These are phyloP conservation scores for Rhytidhysteron rufulum DNA, from an alignment of 2,329 filamentous ascomycete species.

Conservation along the genomic window DNA sequence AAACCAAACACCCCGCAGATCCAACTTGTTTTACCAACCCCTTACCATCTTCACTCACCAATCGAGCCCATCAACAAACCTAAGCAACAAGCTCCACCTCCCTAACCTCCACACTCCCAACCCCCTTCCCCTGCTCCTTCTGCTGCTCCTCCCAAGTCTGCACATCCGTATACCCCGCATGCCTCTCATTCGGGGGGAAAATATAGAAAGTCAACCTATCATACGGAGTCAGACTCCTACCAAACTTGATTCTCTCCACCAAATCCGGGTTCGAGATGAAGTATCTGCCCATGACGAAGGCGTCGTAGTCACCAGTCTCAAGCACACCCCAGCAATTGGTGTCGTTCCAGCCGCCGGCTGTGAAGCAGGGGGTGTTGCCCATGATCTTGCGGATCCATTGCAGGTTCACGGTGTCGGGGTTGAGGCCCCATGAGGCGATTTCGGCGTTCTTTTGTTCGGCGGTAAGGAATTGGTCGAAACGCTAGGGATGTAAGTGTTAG, in stretches of 20 bases:
- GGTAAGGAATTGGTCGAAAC: constrained; percentile 52
- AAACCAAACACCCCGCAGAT: too few relatives aligned
- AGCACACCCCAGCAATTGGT: constrained; percentile 48
- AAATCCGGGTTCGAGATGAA: constrained; percentile 47
- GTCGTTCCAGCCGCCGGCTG: constrained; percentile 52
- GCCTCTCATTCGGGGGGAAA: too few relatives aligned
- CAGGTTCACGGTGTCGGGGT: constrained; percentile 42
- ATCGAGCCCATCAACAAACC: too few relatives aligned
- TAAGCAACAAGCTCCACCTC: too few relatives aligned
- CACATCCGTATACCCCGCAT: too few relatives aligned
- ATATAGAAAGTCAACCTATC: constrained; percentile 30
- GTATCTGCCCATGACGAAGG: constrained; percentile 38
- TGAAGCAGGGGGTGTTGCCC: constrained; percentile 51
- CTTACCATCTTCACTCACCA: too few relatives aligned
- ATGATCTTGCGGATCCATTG: constrained; percentile 50
- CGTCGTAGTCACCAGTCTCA: constrained; percentile 36
- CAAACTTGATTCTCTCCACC: constrained; percentile 36
- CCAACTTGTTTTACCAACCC: too few relatives aligned
- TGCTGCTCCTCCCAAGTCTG: too few relatives aligned
- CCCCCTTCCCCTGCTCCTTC: too few relatives aligned
- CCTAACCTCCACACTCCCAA: too few relatives aligned
- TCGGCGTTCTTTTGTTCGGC: constrained; percentile 48
- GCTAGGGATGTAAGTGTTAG: too few relatives aligned
- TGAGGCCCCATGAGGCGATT: constrained; percentile 46
- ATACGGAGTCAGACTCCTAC: constrained; percentile 33